Evolutionary conservation across 2,329 filamentous ascomycete species (phyloP).

Genomic region (Fusarium succisae): DNA sequence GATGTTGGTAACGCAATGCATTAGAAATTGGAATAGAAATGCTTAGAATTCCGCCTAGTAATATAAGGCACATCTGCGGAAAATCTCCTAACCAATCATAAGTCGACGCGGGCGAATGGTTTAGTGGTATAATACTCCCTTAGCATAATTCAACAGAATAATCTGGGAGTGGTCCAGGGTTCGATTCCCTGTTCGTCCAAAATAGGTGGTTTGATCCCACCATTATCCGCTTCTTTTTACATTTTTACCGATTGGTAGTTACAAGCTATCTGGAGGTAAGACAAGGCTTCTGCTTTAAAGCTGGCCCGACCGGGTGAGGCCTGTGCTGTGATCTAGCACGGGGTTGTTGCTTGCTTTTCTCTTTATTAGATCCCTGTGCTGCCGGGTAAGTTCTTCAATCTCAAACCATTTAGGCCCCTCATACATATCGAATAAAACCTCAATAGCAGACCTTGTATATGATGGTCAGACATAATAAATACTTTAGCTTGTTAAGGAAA

Average conservation of each 20-base stretch:
- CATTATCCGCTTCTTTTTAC: conserved; percentile 8
- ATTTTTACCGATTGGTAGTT: neutral
- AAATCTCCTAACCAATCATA: neutral
- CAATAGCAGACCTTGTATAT: no score
- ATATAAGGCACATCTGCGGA: no score
- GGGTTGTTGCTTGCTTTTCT: no score
- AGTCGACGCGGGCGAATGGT: conserved; percentile 10
- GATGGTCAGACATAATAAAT: no score
- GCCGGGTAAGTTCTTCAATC: no score
- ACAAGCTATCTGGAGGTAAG: fast-evolving
- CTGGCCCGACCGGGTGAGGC: fast-evolving
- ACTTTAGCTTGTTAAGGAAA: no score
- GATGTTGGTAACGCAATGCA: fast-evolving
- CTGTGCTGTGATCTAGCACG: no score
- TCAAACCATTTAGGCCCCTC: no score
- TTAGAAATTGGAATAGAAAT: neutral
- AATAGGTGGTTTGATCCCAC: conserved; percentile 1
- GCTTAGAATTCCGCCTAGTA: fast-evolving
- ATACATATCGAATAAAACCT: no score
- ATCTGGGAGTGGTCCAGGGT: conserved; percentile 26
- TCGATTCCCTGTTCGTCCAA: conserved; percentile 29
- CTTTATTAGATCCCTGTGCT: no score
- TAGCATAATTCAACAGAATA: conserved; percentile 2
- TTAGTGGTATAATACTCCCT: conserved; percentile 26
- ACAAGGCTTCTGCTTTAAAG: fast-evolving